A percentile compares a stretch with the other conserved stretches of the same genome.
Evolutionary conservation across 2,329 filamentous ascomycete species (phyloP).

Genomic region (Fusarium lyarnte): DNA sequence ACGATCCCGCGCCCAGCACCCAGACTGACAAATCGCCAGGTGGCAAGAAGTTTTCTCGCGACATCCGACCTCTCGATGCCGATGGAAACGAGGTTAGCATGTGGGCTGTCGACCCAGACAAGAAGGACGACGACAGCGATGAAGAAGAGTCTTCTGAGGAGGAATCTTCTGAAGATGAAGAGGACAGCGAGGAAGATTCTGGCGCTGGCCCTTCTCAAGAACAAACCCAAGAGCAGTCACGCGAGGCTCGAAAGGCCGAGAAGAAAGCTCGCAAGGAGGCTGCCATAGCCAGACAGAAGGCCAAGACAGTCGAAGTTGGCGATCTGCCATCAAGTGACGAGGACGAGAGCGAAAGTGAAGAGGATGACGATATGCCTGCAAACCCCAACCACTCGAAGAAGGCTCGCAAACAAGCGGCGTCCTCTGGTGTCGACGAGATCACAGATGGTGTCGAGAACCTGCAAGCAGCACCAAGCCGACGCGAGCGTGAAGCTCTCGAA

Average conservation of each 20-base stretch:
- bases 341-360: slow-evolving; percentile 69
- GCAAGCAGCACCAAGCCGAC: slow-evolving; percentile 56
- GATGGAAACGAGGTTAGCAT: slow-evolving; percentile 91
- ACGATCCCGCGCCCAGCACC: not conserved
- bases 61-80: slow-evolving; percentile 86
- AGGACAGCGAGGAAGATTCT: slow-evolving; percentile 60
- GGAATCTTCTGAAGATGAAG: slow-evolving; percentile 63
- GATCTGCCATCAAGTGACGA: slow-evolving; percentile 83
- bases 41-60: slow-evolving; percentile 93
- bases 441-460: slow-evolving; percentile 67
- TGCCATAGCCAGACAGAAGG: slow-evolving; percentile 80
- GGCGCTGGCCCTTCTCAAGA: slow-evolving; percentile 54
- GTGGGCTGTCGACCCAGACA: slow-evolving; percentile 73
- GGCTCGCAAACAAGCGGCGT: slow-evolving; percentile 65
- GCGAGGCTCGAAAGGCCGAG: slow-evolving; percentile 86
- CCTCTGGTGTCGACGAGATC: slow-evolving; percentile 57
- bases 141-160: slow-evolving; percentile 63
- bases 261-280: slow-evolving; percentile 93
- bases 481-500: slow-evolving; percentile 79
- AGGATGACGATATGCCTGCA: slow-evolving; percentile 75
- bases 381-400: slow-evolving; percentile 94
- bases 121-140: slow-evolving; percentile 61
- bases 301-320: slow-evolving; percentile 78
- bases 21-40: slow-evolving; percentile 59
- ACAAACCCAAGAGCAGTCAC: slow-evolving; percentile 64